These are phyloP conservation scores for Coleophoma cylindrospora DNA, from an alignment of 2,329 filamentous ascomycete species.

Conservation along the genomic window DNA sequence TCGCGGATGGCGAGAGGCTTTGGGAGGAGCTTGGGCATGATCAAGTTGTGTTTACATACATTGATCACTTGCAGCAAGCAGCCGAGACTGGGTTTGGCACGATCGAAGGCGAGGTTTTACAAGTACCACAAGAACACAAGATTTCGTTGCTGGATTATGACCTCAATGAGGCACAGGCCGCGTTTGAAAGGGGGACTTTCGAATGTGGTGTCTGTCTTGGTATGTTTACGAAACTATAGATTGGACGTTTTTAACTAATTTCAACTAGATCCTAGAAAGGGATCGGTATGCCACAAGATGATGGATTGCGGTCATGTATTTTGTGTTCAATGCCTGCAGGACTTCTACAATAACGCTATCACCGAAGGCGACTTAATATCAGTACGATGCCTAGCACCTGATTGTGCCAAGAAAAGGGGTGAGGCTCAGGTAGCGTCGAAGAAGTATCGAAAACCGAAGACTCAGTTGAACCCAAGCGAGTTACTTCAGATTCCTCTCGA, in stretches of 20 bases:
- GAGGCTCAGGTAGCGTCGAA: conserved; percentile 23
- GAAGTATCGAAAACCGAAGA: conserved; percentile 55
- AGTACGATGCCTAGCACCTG: conserved; percentile 75
- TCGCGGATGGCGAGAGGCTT: conserved; percentile 43
- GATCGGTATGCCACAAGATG: conserved; percentile 74
- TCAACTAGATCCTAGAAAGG: conserved; percentile 77
- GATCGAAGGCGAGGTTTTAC: conserved; percentile 41
- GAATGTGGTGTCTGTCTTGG: conserved; percentile 80
- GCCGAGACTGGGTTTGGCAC: conserved; percentile 58
- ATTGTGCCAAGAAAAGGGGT: conserved; percentile 63
- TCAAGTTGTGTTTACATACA: conserved; percentile 56
- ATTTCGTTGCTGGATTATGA: conserved; percentile 75
- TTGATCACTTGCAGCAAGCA: conserved; percentile 56
- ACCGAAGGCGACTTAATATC: conserved; percentile 74
- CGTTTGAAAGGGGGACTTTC: conserved; percentile 81
- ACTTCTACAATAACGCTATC: conserved; percentile 88
- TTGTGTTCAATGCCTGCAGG: conserved; percentile 78
- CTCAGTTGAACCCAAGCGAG: conserved; percentile 75
- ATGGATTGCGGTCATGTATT: conserved; percentile 86
- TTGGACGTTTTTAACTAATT: conserved; percentile 6
- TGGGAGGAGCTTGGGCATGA: conserved; percentile 60
- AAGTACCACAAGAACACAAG: conserved; percentile 54
- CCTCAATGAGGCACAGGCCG: conserved; percentile 63
- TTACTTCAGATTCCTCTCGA: conserved; percentile 71
- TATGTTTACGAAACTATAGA: conserved; percentile 26